Conservation (phyloP, 345 rosid genomes). For the Atalantia buxifolia region DNA sequence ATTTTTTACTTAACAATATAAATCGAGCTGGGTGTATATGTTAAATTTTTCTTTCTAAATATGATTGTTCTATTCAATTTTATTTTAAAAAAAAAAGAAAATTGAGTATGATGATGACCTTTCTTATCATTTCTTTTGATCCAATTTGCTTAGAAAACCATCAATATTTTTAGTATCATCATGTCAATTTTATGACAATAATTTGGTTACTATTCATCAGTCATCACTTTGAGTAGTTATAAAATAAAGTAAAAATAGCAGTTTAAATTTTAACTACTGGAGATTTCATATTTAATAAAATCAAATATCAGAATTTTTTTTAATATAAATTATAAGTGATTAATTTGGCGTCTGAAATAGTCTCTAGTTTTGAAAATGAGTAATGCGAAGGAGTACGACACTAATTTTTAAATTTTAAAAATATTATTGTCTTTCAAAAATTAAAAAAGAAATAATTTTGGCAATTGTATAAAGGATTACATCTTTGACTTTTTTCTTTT, state of each 20-base stretch:
- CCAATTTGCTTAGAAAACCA: too few species aligned
- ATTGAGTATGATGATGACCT: too few species aligned
- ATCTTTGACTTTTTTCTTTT: neutral
- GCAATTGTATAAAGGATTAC: neutral
- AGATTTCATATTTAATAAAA: neutral
- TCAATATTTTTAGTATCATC: neutral
- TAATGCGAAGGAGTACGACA: neutral
- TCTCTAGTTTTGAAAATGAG: neutral
- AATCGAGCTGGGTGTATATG: too few species aligned
- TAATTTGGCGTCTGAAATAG: too few species aligned
- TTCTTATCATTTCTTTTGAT: too few species aligned
- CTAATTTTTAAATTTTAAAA: too few species aligned
- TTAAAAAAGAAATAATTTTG: neutral
- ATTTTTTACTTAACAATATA: too few species aligned
- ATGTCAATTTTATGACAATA: neutral
- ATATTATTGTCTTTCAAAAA: too few species aligned
- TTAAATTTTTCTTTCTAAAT: too few species aligned
- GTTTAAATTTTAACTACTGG: neutral
- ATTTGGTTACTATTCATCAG: neutral
- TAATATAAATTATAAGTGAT: neutral
- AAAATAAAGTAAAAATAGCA: neutral
- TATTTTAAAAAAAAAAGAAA: neutral
- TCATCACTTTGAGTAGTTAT: neutral
- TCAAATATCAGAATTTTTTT: neutral
- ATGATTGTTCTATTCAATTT: too few species aligned